A percentile compares a stretch with the other conserved stretches of the same genome.
phyloP scores from a whole-genome alignment of 129 eudicot species.

The Smallanthus sonchifolius region DNA sequence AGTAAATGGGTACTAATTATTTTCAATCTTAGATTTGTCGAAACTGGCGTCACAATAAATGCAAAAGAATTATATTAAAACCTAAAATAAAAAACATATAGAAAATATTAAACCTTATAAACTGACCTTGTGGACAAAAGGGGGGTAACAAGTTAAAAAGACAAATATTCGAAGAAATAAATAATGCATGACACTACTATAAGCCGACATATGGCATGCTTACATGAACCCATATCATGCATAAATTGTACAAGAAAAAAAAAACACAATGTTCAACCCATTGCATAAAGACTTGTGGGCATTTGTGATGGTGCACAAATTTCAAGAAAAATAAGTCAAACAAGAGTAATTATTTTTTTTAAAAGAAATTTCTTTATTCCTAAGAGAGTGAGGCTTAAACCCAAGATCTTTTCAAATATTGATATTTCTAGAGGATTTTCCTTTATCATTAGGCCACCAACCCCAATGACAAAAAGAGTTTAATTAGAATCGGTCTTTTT shows the following conservation, averaged over 20 bases:
- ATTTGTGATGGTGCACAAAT: conserved; percentile 29
- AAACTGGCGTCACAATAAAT: neutral
- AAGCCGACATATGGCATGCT: conserved; percentile 40
- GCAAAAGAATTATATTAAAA: neutral
- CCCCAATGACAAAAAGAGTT: no score
- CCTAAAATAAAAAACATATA: neutral
- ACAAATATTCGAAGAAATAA: conserved; percentile 12
- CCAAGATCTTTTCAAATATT: no score
- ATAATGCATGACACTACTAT: neutral
- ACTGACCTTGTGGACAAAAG: conserved; percentile 5
- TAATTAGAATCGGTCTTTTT: conserved; percentile 53
- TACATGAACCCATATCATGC: neutral
- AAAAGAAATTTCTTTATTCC: no score
- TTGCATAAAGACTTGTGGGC: conserved; percentile 16
- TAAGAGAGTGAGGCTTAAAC: no score
- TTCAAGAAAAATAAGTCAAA: conserved; percentile 44
- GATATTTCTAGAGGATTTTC: no score
- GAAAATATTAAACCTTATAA: neutral
- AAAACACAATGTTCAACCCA: conserved; percentile 10
- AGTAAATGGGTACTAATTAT: neutral
- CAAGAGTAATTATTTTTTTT: no score
- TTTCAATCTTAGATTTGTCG: neutral
- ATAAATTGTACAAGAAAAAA: conserved; percentile 2
- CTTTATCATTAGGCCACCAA: no score
- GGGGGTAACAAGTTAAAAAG: neutral